Evolutionary conservation across 345 rosid genomes (phyloP).

Genomic region (Clarkia xantiana): DNA sequence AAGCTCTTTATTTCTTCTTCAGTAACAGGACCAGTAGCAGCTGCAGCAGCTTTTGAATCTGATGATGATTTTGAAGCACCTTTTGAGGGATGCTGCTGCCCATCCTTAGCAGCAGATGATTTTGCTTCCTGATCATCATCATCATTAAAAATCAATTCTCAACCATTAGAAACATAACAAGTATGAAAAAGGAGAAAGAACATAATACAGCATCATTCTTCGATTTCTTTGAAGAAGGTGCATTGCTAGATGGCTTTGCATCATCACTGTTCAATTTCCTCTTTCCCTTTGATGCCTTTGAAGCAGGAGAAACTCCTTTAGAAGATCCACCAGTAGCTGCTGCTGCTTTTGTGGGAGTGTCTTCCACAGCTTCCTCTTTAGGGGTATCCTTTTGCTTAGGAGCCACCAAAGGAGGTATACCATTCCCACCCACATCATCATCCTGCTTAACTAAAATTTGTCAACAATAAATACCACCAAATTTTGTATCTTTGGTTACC

Average conservation of each 20-base stretch:
- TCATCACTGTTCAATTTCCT: slow-evolving; percentile 64
- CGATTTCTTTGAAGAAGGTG: slow-evolving; percentile 56
- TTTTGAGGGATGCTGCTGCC: slow-evolving; percentile 26
- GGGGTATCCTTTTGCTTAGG: slow-evolving; percentile 53
- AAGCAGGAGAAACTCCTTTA: slow-evolving; percentile 54
- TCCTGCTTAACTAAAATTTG: slow-evolving; percentile 28
- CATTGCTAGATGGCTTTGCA: slow-evolving; percentile 42
- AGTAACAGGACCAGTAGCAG: slow-evolving; percentile 59
- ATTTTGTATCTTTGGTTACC: neutral
- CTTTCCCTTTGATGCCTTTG: slow-evolving; percentile 75
- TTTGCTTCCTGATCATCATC: slow-evolving; percentile 32
- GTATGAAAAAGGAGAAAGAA: neutral
- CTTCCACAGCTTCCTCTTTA: slow-evolving; percentile 72
- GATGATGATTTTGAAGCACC: slow-evolving; percentile 34
- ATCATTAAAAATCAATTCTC: neutral
- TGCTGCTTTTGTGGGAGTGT: slow-evolving; percentile 47
- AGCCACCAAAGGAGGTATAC: slow-evolving; percentile 33
- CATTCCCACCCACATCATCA: slow-evolving; percentile 29
- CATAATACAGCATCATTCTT: slow-evolving; percentile 69
- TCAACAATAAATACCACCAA: neutral
- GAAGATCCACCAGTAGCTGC: slow-evolving; percentile 32
- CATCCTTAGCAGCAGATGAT: slow-evolving; percentile 33
- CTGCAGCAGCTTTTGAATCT: slow-evolving; percentile 27
- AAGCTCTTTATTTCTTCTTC: slow-evolving; percentile 86
- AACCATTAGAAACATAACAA: neutral